A percentile compares a stretch with the other conserved stretches of the same genome.
These are phyloP conservation scores for Funneliformis geosporum DNA, from an alignment of 192 early-diverging fungal genomes.

Conservation along the genomic window DNA sequence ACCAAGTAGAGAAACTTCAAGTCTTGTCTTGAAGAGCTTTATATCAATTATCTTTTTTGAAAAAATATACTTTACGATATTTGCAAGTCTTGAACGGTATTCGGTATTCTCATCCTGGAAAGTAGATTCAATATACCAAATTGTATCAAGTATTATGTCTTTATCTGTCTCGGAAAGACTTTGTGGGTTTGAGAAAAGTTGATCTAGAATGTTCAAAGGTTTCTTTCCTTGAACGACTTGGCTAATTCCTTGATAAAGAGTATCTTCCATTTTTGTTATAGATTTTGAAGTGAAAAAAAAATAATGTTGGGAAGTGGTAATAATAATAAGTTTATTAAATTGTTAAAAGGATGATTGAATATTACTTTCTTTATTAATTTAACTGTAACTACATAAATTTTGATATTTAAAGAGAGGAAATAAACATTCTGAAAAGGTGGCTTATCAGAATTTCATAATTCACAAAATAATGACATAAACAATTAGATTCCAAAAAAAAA, in stretches of 20 bases:
- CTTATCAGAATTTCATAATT: too few species aligned
- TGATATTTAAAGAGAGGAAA: too few species aligned
- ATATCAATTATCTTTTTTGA: neutral
- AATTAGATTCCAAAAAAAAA: too few species aligned
- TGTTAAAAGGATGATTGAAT: too few species aligned
- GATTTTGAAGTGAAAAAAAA: neutral
- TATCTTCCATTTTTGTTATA: neutral
- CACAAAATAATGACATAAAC: too few species aligned
- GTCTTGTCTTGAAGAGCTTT: neutral
- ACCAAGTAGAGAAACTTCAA: conserved; percentile 25
- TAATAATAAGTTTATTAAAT: too few species aligned
- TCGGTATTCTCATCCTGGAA: neutral
- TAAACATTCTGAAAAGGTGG: too few species aligned
- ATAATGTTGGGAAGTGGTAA: too few species aligned
- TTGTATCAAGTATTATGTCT: neutral
- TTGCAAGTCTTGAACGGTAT: neutral
- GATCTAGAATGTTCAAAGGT: neutral
- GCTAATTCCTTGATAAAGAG: neutral
- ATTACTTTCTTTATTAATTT: too few species aligned
- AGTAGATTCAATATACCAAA: neutral
- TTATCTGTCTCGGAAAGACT: neutral
- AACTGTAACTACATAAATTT: too few species aligned
- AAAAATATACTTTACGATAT: neutral
- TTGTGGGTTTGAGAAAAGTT: neutral
- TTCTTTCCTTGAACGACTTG: neutral